Conservation (phyloP, 305 asterid species). For the Fraxinus xanthoxyloides region DNA sequence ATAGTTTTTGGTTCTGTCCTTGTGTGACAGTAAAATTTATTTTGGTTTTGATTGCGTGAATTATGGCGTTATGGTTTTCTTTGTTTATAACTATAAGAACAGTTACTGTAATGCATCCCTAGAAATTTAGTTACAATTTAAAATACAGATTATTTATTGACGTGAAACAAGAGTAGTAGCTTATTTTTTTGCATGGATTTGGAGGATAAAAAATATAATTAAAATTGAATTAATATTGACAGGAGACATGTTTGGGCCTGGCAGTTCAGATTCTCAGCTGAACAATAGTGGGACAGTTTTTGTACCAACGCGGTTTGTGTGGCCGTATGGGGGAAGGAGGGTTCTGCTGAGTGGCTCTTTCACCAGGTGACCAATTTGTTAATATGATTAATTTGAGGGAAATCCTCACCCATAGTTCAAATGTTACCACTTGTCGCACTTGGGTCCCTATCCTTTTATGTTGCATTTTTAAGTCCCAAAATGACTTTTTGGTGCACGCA, state of each 20-base stretch:
- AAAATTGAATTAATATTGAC: neutral
- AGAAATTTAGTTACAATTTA: neutral
- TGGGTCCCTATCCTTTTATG: neutral
- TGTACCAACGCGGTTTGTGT: conserved; percentile 54
- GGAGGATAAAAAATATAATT: neutral
- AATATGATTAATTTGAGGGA: conserved; percentile 14
- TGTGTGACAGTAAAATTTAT: neutral
- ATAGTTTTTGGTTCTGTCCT: conserved; percentile 25
- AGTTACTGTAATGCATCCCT: conserved; percentile 17
- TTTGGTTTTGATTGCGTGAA: conserved; percentile 38
- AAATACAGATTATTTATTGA: neutral
- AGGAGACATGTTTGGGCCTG: conserved; percentile 41
- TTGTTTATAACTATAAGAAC: conserved; percentile 10
- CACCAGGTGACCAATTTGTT: conserved; percentile 45
- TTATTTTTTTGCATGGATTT: neutral
- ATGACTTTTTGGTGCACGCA: neutral
- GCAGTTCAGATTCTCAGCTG: conserved; percentile 28
- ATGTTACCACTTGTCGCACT: neutral
- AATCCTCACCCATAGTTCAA: neutral
- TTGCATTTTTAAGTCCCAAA: neutral
- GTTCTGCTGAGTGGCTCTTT: conserved; percentile 59
- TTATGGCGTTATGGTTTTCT: conserved; percentile 23
- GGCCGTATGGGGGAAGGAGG: conserved; percentile 67
- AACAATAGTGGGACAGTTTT: conserved; percentile 31
- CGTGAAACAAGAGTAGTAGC: neutral